Conservation (phyloP, 2,329 filamentous ascomycete genomes). For the Ascochyta rabiei region DNA sequence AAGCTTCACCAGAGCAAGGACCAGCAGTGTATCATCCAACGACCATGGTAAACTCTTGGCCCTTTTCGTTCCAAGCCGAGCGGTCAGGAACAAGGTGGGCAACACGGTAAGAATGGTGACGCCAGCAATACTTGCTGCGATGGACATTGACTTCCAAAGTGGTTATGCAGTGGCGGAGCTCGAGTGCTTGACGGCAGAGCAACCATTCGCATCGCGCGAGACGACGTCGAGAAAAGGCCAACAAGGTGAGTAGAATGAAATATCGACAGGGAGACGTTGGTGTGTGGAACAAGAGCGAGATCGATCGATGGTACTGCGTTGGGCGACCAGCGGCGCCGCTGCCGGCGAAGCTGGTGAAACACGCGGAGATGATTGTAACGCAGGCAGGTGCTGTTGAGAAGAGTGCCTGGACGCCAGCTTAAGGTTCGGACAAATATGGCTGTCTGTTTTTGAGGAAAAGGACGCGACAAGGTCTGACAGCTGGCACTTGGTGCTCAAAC, state of each 20-base stretch:
- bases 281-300: not conserved
- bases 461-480: conserved; percentile 11
- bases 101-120: conserved; percentile 25
- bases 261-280: conserved; percentile 7
- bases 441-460: not conserved
- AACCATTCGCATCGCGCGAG: conserved; percentile 13
- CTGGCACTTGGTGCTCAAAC: not conserved
- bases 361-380: conserved; percentile 12
- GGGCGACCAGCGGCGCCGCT: conserved; percentile 9
- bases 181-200: conserved; percentile 10
- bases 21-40: conserved; percentile 31
- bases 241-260: conserved; percentile 6
- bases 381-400: not conserved
- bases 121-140: conserved; percentile 17
- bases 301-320: conserved; percentile 7
- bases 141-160: conserved; percentile 15
- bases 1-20: conserved; percentile 25
- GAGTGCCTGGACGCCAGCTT: not conserved
- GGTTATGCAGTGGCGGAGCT: conserved; percentile 7
- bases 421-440: not conserved
- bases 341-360: conserved; percentile 22
- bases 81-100: conserved; percentile 25
- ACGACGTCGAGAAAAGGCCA: not conserved
- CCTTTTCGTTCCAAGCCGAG: conserved; percentile 29
- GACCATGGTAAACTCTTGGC: conserved; percentile 22